Conservation (phyloP, 1,139 yeast species). For the Arxiozyma slooffiae region DNA sequence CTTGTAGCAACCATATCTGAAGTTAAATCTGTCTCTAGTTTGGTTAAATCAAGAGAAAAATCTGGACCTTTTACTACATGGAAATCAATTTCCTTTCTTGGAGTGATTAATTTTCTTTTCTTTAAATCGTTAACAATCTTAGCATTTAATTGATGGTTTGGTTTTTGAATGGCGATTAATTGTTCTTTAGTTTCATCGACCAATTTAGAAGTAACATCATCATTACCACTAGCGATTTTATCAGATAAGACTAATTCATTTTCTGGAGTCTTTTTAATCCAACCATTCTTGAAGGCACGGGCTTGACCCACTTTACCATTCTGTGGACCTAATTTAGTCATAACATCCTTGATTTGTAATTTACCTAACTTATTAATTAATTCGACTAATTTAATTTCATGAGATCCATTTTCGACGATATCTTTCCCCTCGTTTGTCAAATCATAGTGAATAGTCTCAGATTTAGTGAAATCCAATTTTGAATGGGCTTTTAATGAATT, state of each 20-base stretch:
- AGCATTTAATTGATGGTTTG: slow-evolving; percentile 47
- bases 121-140: slow-evolving; percentile 77
- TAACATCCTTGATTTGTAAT: slow-evolving; percentile 69
- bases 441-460: slow-evolving; percentile 68
- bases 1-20: slow-evolving; percentile 79
- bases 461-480: slow-evolving; percentile 65
- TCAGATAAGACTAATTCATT: slow-evolving; percentile 49
- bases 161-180: slow-evolving; percentile 44
- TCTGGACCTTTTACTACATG: slow-evolving; percentile 70
- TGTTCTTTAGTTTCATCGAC: slow-evolving; percentile 59
- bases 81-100: slow-evolving; percentile 69
- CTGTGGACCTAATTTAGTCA: slow-evolving; percentile 60
- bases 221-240: slow-evolving; percentile 29
- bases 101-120: slow-evolving; percentile 77
- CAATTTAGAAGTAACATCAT: slow-evolving; percentile 29
- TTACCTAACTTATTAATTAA: slow-evolving; percentile 70
- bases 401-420: slow-evolving; percentile 72
- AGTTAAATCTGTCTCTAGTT: slow-evolving; percentile 86
- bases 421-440: slow-evolving; percentile 78
- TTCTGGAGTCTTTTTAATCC: slow-evolving; percentile 87
- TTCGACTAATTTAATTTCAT: slow-evolving; percentile 76
- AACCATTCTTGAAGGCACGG: slow-evolving; percentile 95
- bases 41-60: slow-evolving; percentile 70
- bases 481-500: slow-evolving; percentile 78
- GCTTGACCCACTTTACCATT: slow-evolving; percentile 92